Evolutionary conservation across 176 grass and related monocot species (phyloP), one percentile per base, ranked within the genome.

Genomic region (Ensete ventricosum): DNA sequence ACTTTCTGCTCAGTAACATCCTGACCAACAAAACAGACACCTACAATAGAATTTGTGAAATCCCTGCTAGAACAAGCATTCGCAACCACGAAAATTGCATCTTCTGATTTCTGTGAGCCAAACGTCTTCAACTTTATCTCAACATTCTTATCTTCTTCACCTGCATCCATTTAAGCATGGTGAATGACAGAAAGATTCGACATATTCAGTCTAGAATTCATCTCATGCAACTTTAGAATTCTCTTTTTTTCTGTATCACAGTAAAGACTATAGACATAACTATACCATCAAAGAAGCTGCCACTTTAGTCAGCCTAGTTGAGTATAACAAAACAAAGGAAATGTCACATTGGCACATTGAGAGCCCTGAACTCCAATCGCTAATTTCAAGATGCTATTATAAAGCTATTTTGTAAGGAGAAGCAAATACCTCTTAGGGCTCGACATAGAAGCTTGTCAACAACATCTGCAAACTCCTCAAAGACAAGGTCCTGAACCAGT

Each of bases 101-200:
- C 84, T 14, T 84, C 85, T 25, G 88, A 83, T 79, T 91, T 72
- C 68, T 99, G 85, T 13, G 54, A 52, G 10, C 82, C 95, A 87
- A 99, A 99, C 71, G 95, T 91, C 83, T 94, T 99, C 82, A 99
- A 77, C 76, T 94, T 99, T 91, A 99, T 89, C 76, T 99, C 95
- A 29, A 94, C 86, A 82, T 99, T 89, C 91, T 82, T 99, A 77
- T 93, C 95, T 91, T 99, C 95, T 73, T 99, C 90, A n/a, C 95
- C 95, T 99, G 80, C 81, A 93, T 63, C 23, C 78, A 11, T 65
- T 13, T 55, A 11, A 54, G 49, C 52, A 51, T 64, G 57, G 22
- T 73, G 34, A 62, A 73, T 26, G 50, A 73, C 34, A 53, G 34
- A 70, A 70, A 70, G 19, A 51, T n/a, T 19, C 14, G 51, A 70